Conservation (phyloP, 176 grass and related monocot species). For the Carex kokanica region DNA sequence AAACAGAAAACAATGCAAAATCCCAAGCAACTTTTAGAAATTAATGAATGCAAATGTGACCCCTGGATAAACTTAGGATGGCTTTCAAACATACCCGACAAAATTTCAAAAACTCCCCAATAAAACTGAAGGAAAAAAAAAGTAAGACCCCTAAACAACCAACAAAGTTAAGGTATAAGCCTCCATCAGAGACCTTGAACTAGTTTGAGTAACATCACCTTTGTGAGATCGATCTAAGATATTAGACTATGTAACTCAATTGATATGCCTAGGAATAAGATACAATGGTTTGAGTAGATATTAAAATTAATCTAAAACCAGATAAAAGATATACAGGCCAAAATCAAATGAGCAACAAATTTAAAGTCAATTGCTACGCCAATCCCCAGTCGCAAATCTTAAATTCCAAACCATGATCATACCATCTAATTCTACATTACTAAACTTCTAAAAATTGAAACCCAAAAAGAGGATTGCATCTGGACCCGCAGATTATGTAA, state of each 20-base stretch:
- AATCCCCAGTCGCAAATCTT: not conserved
- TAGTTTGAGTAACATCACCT: not conserved
- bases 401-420: not conserved
- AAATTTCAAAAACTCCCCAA: not conserved
- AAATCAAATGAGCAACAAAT: not conserved
- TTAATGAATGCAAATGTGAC: not conserved
- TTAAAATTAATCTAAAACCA: conserved; percentile 4
- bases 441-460: not conserved
- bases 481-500: not conserved
- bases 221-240: not conserved
- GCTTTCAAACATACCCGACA: not conserved
- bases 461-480: not conserved
- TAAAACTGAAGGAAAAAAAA: not conserved
- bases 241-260: not conserved
- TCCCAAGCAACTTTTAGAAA: not conserved
- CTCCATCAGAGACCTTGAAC: not conserved
- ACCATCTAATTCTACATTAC: not conserved
- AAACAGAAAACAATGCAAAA: not conserved
- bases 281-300: conserved; percentile 3
- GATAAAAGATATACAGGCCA: not conserved
- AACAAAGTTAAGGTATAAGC: not conserved
- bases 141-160: not conserved
- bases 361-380: not conserved
- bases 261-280: not conserved
- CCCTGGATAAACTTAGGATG: not conserved